These are phyloP conservation scores for Stereocaulon alpinum DNA, from an alignment of 495 filamentous ascomycete species.

Conservation along the genomic window DNA sequence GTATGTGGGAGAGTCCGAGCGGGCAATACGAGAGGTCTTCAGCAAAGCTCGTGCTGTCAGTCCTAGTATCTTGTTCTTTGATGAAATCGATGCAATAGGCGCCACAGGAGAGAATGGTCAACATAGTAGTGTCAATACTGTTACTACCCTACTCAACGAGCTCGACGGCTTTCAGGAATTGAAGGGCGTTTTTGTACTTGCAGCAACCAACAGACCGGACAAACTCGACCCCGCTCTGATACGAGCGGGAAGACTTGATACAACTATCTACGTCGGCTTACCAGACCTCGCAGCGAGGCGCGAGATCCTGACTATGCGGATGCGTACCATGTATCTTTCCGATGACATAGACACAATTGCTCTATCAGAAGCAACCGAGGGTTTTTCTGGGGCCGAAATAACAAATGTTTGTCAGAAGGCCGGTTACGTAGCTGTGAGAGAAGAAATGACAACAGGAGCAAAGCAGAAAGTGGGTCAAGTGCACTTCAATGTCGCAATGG, in stretches of 20 bases:
- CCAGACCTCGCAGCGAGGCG: slow-evolving; percentile 65
- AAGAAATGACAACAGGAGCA: slow-evolving; percentile 37
- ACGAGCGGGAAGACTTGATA: slow-evolving; percentile 79
- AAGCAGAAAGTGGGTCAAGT: slow-evolving; percentile 44
- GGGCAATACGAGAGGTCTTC: slow-evolving; percentile 79
- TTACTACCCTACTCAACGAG: slow-evolving; percentile 87
- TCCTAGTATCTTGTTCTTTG: slow-evolving; percentile 95
- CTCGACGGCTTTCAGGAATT: slow-evolving; percentile 91
- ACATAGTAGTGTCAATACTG: slow-evolving; percentile 59
- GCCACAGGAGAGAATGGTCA: slow-evolving; percentile 47
- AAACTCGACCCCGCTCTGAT: slow-evolving; percentile 76
- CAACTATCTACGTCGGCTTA: slow-evolving; percentile 80
- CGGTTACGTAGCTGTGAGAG: slow-evolving; percentile 47
- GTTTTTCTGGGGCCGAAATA: slow-evolving; percentile 84
- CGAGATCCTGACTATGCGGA: slow-evolving; percentile 65
- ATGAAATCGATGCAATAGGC: slow-evolving; percentile 95
- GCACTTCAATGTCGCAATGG: slow-evolving; percentile 55
- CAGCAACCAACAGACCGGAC: slow-evolving; percentile 88
- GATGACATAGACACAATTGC: slow-evolving; percentile 54
- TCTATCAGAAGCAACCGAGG: slow-evolving; percentile 62
- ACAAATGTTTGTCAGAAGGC: slow-evolving; percentile 68
- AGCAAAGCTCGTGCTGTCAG: slow-evolving; percentile 73
- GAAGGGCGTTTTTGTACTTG: slow-evolving; percentile 79
- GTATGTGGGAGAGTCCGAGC: slow-evolving; percentile 96
- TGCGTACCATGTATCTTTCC: slow-evolving; percentile 47